Evolutionary conservation across 805 yeast species (phyloP), one percentile per base, ranked within the genome.

Genomic region (Kodamaea hsintzibuensis): DNA sequence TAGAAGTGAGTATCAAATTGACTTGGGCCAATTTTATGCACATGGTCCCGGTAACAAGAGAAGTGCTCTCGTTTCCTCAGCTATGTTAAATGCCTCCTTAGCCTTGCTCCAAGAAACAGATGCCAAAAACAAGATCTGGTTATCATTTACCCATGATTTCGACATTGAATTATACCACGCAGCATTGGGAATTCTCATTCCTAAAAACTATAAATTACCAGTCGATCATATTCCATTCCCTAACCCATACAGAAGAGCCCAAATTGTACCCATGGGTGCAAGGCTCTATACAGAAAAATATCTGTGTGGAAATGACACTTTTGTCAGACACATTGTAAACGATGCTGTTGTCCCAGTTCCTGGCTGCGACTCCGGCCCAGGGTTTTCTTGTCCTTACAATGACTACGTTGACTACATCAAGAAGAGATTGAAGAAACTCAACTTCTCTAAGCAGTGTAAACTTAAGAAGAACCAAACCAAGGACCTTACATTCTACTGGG

Each of bases 111-210:
- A 14, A 25, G 77, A 79, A 42, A 64, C 65, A 18, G 51, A 57
- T 53, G 79, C 81, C 30, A 63, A 67, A 12, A 79, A 77, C 55
- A 85, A 80, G 51, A 74, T 87, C 50, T 85, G 85, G 75, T 73
- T 87, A 59, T 86, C 83, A 60, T 85, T 88, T 73, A 77, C 89
- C 13, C 96, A 89, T 63, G 96, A 89, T 64, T 79, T 86, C 40
- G 86, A 85, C 58, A 67, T 88, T 42, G 72, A 83, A 57, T 73
- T 84, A 42, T 83, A 79, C 60, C 71, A 85, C 60, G 75, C 89
- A 27, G 88, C 92, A 1, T 69, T 88, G 47, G 91, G 89, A 7
- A 66, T 87, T 57, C 55, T 77, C 55, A 71, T 73, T 56, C 71
- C 66, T 16, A 60, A 68, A 7, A 72, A 74, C 37, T 13, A 40